phyloP scores from a whole-genome alignment of 1,284 basidiomycete species.

The Sparassis latifolia region DNA sequence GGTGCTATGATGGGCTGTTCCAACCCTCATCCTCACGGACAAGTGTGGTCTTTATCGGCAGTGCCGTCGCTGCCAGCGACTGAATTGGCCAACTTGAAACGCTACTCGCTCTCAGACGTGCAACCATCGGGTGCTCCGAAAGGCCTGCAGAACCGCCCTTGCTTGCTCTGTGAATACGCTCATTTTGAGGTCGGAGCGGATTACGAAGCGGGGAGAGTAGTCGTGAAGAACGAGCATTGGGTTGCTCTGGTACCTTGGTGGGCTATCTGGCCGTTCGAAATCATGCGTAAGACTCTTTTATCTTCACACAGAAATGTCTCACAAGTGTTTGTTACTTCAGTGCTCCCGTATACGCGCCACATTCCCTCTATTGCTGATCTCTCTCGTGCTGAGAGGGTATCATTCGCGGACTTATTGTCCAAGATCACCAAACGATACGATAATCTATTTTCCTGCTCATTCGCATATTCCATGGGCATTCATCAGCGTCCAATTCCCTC shows the following conservation, averaged over 20 bases:
- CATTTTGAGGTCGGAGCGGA: slow-evolving; percentile 54
- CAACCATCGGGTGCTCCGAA: slow-evolving; percentile 41
- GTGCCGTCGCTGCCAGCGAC: slow-evolving; percentile 67
- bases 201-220: slow-evolving; percentile 52
- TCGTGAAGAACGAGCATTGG: slow-evolving; percentile 77
- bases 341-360: slow-evolving; percentile 76
- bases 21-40: slow-evolving; percentile 94
- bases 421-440: slow-evolving; percentile 75
- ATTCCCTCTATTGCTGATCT: slow-evolving; percentile 66
- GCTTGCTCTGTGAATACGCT: slow-evolving; percentile 83
- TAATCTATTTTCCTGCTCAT: slow-evolving; percentile 81
- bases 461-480: slow-evolving; percentile 96
- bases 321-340: slow-evolving; percentile 29
- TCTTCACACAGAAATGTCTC: neutral
- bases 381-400: slow-evolving; percentile 48
- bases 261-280: slow-evolving; percentile 95
- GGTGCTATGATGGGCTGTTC: slow-evolving; percentile 95
- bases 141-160: slow-evolving; percentile 57
- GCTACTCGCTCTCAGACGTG: slow-evolving; percentile 41
- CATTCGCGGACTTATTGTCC: slow-evolving; percentile 64
- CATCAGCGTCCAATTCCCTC: slow-evolving; percentile 71
- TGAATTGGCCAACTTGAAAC: slow-evolving; percentile 55
- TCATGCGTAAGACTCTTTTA: slow-evolving; percentile 48
- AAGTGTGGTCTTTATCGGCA: slow-evolving; percentile 80
- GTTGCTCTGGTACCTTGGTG: slow-evolving; percentile 91